Evolutionary conservation across 2,329 filamentous ascomycete species (phyloP), one percentile per base, ranked within the genome.

Genomic region (Coniella vitis): DNA sequence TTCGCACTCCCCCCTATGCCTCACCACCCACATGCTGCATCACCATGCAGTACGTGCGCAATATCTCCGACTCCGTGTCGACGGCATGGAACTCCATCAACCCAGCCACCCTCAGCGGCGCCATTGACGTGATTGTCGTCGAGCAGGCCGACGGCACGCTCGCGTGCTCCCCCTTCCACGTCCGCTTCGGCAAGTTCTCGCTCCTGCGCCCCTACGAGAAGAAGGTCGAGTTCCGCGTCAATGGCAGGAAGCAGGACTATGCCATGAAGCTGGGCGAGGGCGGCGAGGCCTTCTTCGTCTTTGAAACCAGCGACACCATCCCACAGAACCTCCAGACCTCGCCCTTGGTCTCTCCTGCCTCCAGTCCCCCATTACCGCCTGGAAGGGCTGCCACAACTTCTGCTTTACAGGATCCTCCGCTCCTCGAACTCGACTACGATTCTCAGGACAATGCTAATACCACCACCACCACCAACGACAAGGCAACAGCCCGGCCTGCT

Each of bases 31-130:
- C 29, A 19, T 17, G 20, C 40, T 42, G 40, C 37, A 47, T 17
- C 7, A 97, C 25, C 7, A 97, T 97, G 93, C 90, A 97, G 76
- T 97, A 97, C 86, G 90, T 97, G 58, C 82, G 93, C 59, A 95
- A 90, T 63, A 81, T 97, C 60, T 93, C 89, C 68, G 90, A 90
- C 65, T 94, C 90, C 45, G 91, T 98, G 61, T 95, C 90, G 60
- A 96, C 93, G 72, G 91, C 93, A 67, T 98, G 93, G 93, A 98
- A 98, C 70, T 96, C 90, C 21, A 95, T 98, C 76, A 98, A 98
- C 68, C 93, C 93, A 44, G 90, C 93, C 38, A 98, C 93, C 12
- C 80, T 98, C 49, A 95, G 89, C 71, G 93, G 93, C 63, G 93
- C 93, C 63, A 97, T 98, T 71, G 93, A 98, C 76, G 91, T 97